Conservation (phyloP, 2,329 filamentous ascomycete species). For the Botryosphaeria agaves region DNA sequence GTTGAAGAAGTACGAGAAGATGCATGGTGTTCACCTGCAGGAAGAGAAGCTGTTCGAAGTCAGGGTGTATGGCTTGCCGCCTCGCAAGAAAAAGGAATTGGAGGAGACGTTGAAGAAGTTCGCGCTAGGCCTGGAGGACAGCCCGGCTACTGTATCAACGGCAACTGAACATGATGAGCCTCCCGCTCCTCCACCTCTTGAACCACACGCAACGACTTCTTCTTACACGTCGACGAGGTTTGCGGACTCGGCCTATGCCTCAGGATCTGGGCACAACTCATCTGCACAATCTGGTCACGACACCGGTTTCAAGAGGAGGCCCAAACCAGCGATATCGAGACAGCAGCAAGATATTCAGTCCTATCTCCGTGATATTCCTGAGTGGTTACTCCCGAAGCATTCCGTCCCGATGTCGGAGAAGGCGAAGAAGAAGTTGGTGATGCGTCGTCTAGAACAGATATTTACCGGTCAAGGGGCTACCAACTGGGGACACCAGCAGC, state of each 20-base stretch:
- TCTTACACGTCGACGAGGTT: slow-evolving; percentile 33
- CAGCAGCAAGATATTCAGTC: slow-evolving; percentile 44
- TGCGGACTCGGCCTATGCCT: slow-evolving; percentile 43
- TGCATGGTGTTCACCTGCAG: slow-evolving; percentile 47
- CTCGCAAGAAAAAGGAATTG: slow-evolving; percentile 57
- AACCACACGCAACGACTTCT: slow-evolving; percentile 40
- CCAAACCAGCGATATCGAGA: slow-evolving; percentile 12
- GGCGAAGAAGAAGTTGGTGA: slow-evolving; percentile 60
- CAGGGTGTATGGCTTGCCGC: slow-evolving; percentile 55
- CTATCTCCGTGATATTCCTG: slow-evolving; percentile 56
- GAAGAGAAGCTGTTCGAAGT: slow-evolving; percentile 73
- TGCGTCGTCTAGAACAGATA: slow-evolving; percentile 59
- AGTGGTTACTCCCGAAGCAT: slow-evolving; percentile 46
- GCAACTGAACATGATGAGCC: too few relatives aligned
- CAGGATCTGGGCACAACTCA: slow-evolving; percentile 33
- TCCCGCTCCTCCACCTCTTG: slow-evolving; percentile 36
- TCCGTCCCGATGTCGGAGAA: slow-evolving; percentile 47
- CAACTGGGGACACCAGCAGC: slow-evolving; percentile 26
- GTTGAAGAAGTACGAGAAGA: slow-evolving; percentile 51
- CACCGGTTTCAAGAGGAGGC: slow-evolving; percentile 8
- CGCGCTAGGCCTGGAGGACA: slow-evolving; percentile 40
- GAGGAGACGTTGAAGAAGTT: slow-evolving; percentile 59
- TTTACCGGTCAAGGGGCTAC: slow-evolving; percentile 52
- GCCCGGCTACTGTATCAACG: too few relatives aligned
- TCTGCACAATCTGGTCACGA: slow-evolving; percentile 18